phyloP scores from a whole-genome alignment of 805 yeast genomes.

The Metschnikowia drakensbergensis region DNA sequence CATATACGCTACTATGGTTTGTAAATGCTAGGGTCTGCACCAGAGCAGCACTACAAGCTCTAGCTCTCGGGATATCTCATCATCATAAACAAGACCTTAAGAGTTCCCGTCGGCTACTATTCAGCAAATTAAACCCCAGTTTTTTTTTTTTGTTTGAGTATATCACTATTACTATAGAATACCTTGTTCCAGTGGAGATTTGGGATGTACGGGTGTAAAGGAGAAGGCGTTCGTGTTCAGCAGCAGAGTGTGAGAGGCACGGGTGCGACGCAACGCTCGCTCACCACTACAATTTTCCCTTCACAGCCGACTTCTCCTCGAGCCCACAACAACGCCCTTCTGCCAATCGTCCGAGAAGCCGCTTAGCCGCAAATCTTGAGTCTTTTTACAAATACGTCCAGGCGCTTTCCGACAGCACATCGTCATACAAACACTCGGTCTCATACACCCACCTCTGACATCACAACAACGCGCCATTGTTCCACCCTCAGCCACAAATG shows the following conservation, averaged over 20 bases:
- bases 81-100: no score
- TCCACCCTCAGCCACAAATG: constrained; percentile 6
- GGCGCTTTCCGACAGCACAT: not conserved
- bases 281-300: constrained; percentile 1
- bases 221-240: not conserved
- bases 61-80: no score
- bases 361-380: no score
- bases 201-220: not conserved
- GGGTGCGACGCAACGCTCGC: constrained; percentile 1
- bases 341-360: not conserved
- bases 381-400: no score
- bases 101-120: no score
- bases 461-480: not conserved
- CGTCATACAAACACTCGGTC: not conserved
- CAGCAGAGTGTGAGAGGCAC: not conserved
- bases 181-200: no score
- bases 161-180: no score
- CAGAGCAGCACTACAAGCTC: no score
- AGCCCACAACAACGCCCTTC: not conserved
- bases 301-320: not conserved
- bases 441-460: not conserved
- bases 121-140: no score
- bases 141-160: no score
- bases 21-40: no score
- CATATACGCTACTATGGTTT: no score